Conservation (phyloP, 306 rosid species). For the Crotalaria pallida region DNA sequence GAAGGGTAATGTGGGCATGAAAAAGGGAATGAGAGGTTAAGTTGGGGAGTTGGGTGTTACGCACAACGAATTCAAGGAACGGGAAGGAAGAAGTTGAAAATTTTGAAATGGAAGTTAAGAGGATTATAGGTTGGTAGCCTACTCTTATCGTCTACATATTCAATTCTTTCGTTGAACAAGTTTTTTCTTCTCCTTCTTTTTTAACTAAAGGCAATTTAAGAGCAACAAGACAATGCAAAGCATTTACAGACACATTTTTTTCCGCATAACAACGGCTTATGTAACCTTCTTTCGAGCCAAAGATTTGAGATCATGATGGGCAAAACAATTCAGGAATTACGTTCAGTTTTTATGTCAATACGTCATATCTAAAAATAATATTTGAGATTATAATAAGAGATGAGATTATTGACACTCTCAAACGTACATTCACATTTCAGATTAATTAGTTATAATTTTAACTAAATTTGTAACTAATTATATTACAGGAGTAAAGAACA, state of each 20-base stretch:
- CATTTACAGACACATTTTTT: neutral
- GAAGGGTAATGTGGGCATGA: neutral
- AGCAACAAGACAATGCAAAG: constrained; percentile 5
- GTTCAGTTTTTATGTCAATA: no score
- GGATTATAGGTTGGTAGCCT: constrained; percentile 45
- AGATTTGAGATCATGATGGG: neutral
- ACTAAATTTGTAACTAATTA: no score
- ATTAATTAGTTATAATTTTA: no score
- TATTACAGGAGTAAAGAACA: no score
- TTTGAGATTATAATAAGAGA: no score
- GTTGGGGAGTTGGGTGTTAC: neutral
- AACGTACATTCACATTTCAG: no score
- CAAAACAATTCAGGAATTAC: no score
- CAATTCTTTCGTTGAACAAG: neutral
- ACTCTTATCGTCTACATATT: constrained; percentile 29
- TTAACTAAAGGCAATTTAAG: neutral
- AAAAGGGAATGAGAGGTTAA: neutral
- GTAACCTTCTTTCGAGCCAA: constrained; percentile 6
- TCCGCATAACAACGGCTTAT: neutral
- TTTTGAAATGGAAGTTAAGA: constrained; percentile 31
- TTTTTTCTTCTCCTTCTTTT: neutral
- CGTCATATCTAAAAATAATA: no score
- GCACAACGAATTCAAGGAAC: neutral
- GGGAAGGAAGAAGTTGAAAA: constrained; percentile 23
- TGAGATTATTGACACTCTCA: no score